Conservation (phyloP, 2,329 filamentous ascomycete species). For the Zasmidium angulare region DNA sequence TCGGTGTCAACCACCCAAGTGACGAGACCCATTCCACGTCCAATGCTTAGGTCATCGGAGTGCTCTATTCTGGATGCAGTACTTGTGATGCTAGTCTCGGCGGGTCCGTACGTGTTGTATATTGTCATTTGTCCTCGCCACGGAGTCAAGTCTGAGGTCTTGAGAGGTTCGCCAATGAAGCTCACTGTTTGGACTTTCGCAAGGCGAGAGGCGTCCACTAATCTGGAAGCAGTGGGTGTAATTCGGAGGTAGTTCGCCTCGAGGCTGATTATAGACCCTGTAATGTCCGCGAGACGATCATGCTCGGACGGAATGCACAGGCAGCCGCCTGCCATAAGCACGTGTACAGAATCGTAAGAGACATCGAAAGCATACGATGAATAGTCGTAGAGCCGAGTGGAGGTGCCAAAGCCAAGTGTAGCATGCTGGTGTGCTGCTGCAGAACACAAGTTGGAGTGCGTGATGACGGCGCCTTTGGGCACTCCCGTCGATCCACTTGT, state of each 20-base stretch:
- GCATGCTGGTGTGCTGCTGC: conserved; percentile 6
- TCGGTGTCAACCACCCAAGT: conserved; percentile 16
- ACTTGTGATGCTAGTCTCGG: conserved; percentile 29
- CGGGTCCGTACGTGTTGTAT: conserved; percentile 46
- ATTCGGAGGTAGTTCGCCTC: conserved; percentile 46
- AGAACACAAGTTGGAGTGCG: conserved; percentile 11
- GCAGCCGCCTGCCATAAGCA: conserved; percentile 12
- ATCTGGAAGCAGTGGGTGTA: conserved; percentile 56
- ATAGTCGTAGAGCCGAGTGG: conserved; percentile 24
- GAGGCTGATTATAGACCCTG: conserved; percentile 5
- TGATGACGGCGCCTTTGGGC: conserved; percentile 6
- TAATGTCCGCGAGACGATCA: conserved; percentile 4
- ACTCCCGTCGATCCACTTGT: conserved; percentile 53
- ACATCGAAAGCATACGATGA: conserved; percentile 27
- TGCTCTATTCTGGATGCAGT: neutral
- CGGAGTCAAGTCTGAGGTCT: neutral
- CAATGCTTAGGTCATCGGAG: neutral
- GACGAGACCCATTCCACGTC: neutral
- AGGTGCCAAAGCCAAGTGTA: conserved; percentile 6
- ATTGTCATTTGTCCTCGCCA: conserved; percentile 20
- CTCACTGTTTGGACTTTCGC: neutral
- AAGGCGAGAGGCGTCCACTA: conserved; percentile 35
- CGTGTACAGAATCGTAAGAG: conserved; percentile 23
- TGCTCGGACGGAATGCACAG: neutral
- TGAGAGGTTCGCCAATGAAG: neutral